phyloP scores from a whole-genome alignment of 768 basidiomycete species.

The Termitomyces sp. region DNA sequence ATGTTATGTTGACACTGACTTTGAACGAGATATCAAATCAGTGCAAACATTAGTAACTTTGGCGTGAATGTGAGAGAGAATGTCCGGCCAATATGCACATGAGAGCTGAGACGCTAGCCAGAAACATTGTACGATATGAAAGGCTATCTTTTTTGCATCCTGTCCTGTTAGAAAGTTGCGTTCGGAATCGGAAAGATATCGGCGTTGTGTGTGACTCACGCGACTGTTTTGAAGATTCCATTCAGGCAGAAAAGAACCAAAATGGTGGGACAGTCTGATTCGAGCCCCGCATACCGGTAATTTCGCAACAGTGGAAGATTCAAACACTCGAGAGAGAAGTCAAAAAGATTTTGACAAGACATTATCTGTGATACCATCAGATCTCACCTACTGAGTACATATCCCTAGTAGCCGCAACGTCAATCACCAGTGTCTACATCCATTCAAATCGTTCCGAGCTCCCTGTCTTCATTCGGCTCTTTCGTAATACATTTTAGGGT shows the following conservation, averaged over 20 bases:
- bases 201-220: neutral
- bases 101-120: neutral
- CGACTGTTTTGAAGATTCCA: neutral
- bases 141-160: neutral
- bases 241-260: neutral
- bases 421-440: neutral
- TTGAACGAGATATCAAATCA: slow-evolving; percentile 12
- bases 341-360: slow-evolving; percentile 16
- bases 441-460: neutral
- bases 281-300: slow-evolving; percentile 8
- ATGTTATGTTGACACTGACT: slow-evolving; percentile 23
- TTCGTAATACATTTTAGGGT: neutral
- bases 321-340: no score
- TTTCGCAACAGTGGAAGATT: slow-evolving; percentile 4
- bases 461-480: neutral
- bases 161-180: neutral
- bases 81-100: neutral
- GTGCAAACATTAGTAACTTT: slow-evolving; percentile 5
- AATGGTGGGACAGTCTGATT: neutral
- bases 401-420: slow-evolving; percentile 2
- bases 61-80: slow-evolving; percentile 8
- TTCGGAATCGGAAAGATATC: neutral
- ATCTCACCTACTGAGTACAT: neutral
- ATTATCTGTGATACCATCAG: slow-evolving; percentile 14
- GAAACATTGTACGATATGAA: neutral